Base-by-base conservation (phyloP, 2,329 filamentous ascomycete genomes). In the Cercospora citrullina region DNA sequence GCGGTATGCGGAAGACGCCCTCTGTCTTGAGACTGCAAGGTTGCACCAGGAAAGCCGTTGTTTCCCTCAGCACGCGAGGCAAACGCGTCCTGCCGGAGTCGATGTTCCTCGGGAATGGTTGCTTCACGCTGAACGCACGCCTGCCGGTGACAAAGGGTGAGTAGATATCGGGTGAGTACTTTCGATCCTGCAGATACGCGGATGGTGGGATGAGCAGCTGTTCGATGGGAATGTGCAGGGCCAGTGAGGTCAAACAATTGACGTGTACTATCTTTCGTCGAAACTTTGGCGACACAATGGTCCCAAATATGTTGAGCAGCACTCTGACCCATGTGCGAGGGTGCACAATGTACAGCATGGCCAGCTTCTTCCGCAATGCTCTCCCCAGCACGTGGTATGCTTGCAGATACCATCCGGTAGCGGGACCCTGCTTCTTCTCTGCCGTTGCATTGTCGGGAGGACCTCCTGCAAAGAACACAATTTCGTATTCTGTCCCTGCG, bases 401-500 rank as follows among this genome's bases (percentile, higher is more conserved):
- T 72, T 87, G 85, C 61, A 87, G 76, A 70, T 85, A 86, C 85
- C 85, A 87, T 45, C 83, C 83, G 80, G 84, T 85, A 28, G 83
- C 82, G 1, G 85, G 85, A 1, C 78, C 78, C 61, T 79, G 79
- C 75, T 83, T 85, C 76, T 82, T 85, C 51, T 77, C 74, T 26
- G 68, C 75, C 9, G 81, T 82, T 14, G 77, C 79, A 58, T 79
- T 80, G 59, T 81, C 82, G 58, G 80, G 80, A 42, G 81, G 81
- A 9, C 84, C 84, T n/a, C 85, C 85, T 4, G 85, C 85, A 72
- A 87, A 87, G 77, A 87, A 86, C 65, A 87, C 79, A 57, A 87
- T 81, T 73, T 86, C 85, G 71, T 87, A 87, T 65, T 85, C 84
- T 21, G 81, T 82, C 1, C 84, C 85, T 59, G 80, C 80, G 31